These are phyloP conservation scores for Naganishia albida DNA, from an alignment of 1,284 basidiomycete genomes.

Conservation along the genomic window DNA sequence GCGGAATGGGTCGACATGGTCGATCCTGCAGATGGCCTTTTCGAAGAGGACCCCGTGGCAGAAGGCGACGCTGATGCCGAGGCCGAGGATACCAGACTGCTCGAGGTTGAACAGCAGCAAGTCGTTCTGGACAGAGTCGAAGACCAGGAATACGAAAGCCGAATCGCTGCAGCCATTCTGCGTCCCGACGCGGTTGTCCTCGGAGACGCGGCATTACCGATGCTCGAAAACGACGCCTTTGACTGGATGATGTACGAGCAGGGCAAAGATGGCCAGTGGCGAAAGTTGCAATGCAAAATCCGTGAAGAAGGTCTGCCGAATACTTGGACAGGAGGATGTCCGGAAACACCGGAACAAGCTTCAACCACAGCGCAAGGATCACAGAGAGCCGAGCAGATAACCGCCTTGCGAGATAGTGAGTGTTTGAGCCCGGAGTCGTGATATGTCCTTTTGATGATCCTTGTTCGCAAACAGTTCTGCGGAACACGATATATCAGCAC, in stretches of 20 bases:
- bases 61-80: not conserved
- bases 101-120: slow-evolving; percentile 17
- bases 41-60: slow-evolving; percentile 7
- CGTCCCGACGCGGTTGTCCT: not conserved
- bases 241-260: slow-evolving; percentile 21
- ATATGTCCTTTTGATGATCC: not conserved
- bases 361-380: too few relatives aligned
- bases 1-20: slow-evolving; percentile 19
- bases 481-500: slow-evolving; percentile 6
- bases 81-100: not conserved
- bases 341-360: not conserved
- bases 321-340: not conserved
- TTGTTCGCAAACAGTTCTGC: not conserved
- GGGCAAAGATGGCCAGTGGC: not conserved
- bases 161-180: not conserved
- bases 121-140: slow-evolving; percentile 4
- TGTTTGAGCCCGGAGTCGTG: not conserved
- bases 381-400: not conserved
- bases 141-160: slow-evolving; percentile 19
- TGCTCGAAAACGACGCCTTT: slow-evolving; percentile 20
- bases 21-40: slow-evolving; percentile 5
- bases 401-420: not conserved
- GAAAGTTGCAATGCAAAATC: not conserved
- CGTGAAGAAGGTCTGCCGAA: not conserved
- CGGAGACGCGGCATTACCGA: not conserved